A percentile compares a stretch with the other conserved stretches of the same genome.
phyloP scores from a whole-genome alignment of 441 rosid species.

The Erodium chrysanthum region DNA sequence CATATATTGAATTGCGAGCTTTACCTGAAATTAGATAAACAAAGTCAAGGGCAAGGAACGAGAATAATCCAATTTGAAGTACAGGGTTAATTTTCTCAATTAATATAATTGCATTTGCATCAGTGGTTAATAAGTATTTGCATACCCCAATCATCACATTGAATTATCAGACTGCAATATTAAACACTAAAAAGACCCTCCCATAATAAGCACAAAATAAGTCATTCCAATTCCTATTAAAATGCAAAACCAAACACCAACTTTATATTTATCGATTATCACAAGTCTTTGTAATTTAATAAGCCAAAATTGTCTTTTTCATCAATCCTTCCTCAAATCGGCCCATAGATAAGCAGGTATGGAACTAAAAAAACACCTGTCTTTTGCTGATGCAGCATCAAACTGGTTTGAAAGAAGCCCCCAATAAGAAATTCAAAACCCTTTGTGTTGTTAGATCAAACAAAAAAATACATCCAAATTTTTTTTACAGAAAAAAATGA shows the following conservation, averaged over 20 bases:
- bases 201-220: background rate
- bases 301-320: background rate
- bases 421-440: background rate
- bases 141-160: background rate
- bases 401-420: background rate
- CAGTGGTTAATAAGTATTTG: background rate
- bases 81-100: background rate
- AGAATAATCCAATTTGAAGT: background rate
- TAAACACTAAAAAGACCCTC: background rate
- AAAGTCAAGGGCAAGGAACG: background rate
- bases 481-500: too few species aligned
- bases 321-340: background rate
- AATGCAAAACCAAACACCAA: background rate
- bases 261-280: background rate
- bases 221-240: background rate
- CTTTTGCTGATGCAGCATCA: background rate
- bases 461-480: background rate
- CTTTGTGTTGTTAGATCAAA: background rate
- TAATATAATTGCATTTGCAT: background rate
- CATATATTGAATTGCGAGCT: constrained; percentile 90
- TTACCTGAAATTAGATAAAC: constrained; percentile 49
- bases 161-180: background rate
- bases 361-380: background rate
- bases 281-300: background rate
- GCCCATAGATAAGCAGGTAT: background rate